These are phyloP conservation scores for Neofusicoccum sp. DNA, from an alignment of 2,329 filamentous ascomycete genomes.

Conservation along the genomic window DNA sequence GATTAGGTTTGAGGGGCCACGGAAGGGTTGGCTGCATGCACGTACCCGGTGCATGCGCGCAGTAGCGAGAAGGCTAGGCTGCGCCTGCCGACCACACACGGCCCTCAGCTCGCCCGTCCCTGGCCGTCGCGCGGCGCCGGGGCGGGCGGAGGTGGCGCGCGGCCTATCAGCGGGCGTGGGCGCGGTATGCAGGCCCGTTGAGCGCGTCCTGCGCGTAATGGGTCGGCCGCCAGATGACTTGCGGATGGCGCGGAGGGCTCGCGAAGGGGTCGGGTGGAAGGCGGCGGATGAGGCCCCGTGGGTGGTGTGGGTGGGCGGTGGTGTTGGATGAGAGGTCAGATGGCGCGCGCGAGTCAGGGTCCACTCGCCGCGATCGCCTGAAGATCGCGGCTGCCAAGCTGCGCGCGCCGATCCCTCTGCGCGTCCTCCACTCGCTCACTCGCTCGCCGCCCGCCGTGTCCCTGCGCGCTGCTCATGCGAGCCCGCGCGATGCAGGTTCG, in stretches of 20 bases:
- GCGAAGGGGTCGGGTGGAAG: not conserved
- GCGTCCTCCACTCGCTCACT: not conserved
- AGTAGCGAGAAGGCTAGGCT: not conserved
- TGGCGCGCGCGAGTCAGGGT: slow-evolving; percentile 10
- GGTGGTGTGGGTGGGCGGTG: not conserved
- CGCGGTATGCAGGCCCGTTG: not conserved
- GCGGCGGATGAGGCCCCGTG: not conserved
- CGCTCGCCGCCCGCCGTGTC: not conserved
- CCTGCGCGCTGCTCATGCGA: not conserved
- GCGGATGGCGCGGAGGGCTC: not conserved
- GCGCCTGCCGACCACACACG: too few species aligned
- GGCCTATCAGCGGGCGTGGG: not conserved
- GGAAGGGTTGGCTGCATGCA: not conserved
- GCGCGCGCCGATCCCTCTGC: not conserved
- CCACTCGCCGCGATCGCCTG: slow-evolving; percentile 1
- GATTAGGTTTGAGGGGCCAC: not conserved
- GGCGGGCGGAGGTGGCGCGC: not conserved
- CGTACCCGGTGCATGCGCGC: not conserved
- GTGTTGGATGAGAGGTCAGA: slow-evolving; percentile 14
- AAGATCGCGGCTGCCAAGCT: not conserved
- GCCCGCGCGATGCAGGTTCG: not conserved
- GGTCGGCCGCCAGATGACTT: not conserved
- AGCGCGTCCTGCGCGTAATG: slow-evolving; percentile 14
- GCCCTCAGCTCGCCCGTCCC: not conserved
- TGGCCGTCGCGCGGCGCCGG: not conserved